Evolutionary conservation across 305 asterid species (phyloP).

Genomic region (Caryopteris hybrid): DNA sequence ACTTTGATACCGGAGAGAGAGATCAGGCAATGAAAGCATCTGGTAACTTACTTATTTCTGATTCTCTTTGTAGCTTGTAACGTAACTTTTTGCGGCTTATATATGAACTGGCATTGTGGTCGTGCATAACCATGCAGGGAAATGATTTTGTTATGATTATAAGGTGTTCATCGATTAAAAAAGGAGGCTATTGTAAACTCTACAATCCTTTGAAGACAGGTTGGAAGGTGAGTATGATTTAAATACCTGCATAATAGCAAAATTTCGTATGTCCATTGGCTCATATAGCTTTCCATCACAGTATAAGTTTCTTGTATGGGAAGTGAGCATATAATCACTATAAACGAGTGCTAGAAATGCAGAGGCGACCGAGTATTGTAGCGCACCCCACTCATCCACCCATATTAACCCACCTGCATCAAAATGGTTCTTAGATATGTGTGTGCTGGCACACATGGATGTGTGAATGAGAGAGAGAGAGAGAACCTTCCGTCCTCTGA

Average conservation of each 20-base stretch:
- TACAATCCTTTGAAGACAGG: not conserved
- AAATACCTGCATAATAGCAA: slow-evolving; percentile 50
- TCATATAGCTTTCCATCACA: slow-evolving; percentile 41
- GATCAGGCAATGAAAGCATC: not conserved
- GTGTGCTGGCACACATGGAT: not conserved
- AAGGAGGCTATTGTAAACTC: not conserved
- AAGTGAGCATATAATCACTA: slow-evolving; percentile 61
- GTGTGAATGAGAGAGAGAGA: not conserved
- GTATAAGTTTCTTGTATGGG: slow-evolving; percentile 38
- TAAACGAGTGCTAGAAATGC: slow-evolving; percentile 61
- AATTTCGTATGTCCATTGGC: slow-evolving; percentile 42
- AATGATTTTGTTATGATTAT: not conserved
- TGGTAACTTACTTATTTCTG: too few species aligned
- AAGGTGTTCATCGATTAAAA: not conserved
- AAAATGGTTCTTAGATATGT: not conserved
- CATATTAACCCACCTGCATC: slow-evolving; percentile 61
- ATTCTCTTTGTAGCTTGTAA: not conserved
- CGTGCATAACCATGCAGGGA: not conserved
- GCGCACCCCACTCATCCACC: slow-evolving; percentile 44
- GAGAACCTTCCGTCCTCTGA: slow-evolving; percentile 43
- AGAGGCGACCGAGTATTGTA: slow-evolving; percentile 58
- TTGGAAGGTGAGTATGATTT: not conserved
- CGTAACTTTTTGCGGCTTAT: not conserved
- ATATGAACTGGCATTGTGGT: not conserved
- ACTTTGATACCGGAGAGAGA: not conserved